A percentile compares a stretch with the other conserved stretches of the same genome.
Conservation (phyloP, 768 basidiomycete genomes). For the Boletales sp. region DNA sequence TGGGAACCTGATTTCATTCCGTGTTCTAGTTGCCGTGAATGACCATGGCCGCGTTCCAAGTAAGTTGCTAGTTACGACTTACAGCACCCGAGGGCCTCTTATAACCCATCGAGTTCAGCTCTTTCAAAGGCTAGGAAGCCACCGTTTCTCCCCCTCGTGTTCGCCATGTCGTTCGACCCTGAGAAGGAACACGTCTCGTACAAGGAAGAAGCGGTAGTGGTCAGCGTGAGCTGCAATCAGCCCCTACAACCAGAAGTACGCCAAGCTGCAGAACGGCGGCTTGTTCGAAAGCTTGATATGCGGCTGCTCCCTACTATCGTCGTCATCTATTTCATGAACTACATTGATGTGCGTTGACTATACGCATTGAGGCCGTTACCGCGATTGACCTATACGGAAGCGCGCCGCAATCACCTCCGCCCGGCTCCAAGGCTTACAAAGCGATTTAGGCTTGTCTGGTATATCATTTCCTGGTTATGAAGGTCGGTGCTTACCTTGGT, state of each 20-base stretch:
- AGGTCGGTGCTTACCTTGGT: not conserved
- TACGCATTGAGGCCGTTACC: not conserved
- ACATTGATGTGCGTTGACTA: slow-evolving; percentile 48
- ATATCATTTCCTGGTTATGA: not conserved
- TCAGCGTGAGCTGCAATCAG: not conserved
- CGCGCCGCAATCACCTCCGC: slow-evolving; percentile 50
- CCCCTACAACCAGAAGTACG: slow-evolving; percentile 1
- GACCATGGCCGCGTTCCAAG: too few species aligned
- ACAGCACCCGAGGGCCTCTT: too few species aligned
- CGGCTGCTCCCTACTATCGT: slow-evolving; percentile 56
- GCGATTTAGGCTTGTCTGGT: slow-evolving; percentile 47
- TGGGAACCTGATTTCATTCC: too few species aligned
- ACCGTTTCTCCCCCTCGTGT: not conserved
- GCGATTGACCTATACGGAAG: slow-evolving; percentile 19
- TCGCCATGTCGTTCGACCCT: slow-evolving; percentile 9
- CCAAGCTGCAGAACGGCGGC: slow-evolving; percentile 18
- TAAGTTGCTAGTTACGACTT: too few species aligned
- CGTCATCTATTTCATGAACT: slow-evolving; percentile 63
- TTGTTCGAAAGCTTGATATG: slow-evolving; percentile 54
- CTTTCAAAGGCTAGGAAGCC: too few species aligned
- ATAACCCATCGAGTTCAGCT: too few species aligned
- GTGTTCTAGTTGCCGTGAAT: too few species aligned
- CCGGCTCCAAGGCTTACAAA: slow-evolving; percentile 46
- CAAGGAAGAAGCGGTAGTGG: not conserved
- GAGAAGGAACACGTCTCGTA: slow-evolving; percentile 16